A percentile compares a stretch with the other conserved stretches of the same genome.
Evolutionary conservation across 108 stramenopile species (phyloP).

Genomic region (Nannochloropsis gaditana): DNA sequence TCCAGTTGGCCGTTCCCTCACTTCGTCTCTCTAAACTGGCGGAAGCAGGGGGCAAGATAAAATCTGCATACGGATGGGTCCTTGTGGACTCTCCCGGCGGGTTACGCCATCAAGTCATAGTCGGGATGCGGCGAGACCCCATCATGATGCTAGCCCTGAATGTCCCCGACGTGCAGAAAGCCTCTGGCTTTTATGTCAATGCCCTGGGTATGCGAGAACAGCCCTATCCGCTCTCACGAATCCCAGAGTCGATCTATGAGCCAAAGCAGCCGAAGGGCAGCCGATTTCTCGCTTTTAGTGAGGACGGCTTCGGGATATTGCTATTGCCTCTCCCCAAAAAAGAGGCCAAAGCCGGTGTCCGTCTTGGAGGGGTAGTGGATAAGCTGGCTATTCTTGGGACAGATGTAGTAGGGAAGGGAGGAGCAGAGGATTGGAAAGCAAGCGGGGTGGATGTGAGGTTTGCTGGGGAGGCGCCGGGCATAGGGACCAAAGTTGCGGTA

Average conservation of each 20-base stretch:
- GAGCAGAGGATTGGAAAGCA: constrained; percentile 29
- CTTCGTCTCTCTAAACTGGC: constrained; percentile 36
- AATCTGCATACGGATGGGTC: constrained; percentile 34
- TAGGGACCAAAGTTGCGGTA: constrained; percentile 21
- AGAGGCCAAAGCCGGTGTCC: constrained; percentile 23
- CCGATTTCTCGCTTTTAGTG: constrained; percentile 45
- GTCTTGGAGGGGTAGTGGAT: constrained; percentile 32
- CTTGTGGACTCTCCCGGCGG: constrained; percentile 40
- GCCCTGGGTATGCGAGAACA: constrained; percentile 38
- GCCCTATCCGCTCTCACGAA: constrained; percentile 34
- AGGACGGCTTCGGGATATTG: constrained; percentile 37
- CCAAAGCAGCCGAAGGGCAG: constrained; percentile 43
- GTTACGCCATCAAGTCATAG: constrained; percentile 30
- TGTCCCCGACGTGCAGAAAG: constrained; percentile 35
- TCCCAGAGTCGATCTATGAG: constrained; percentile 32
- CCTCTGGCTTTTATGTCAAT: constrained; percentile 38
- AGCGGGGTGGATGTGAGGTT: constrained; percentile 26
- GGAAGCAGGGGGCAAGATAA: constrained; percentile 34
- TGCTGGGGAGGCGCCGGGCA: constrained; percentile 22
- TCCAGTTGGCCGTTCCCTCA: constrained; percentile 43
- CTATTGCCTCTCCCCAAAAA: constrained; percentile 32
- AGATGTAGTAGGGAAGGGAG: constrained; percentile 34
- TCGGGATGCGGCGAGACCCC: constrained; percentile 40
- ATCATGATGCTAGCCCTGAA: constrained; percentile 46
- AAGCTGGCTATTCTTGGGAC: constrained; percentile 39